phyloP scores from a whole-genome alignment of 2,329 filamentous ascomycete genomes.

The Trichoderma gracile region DNA sequence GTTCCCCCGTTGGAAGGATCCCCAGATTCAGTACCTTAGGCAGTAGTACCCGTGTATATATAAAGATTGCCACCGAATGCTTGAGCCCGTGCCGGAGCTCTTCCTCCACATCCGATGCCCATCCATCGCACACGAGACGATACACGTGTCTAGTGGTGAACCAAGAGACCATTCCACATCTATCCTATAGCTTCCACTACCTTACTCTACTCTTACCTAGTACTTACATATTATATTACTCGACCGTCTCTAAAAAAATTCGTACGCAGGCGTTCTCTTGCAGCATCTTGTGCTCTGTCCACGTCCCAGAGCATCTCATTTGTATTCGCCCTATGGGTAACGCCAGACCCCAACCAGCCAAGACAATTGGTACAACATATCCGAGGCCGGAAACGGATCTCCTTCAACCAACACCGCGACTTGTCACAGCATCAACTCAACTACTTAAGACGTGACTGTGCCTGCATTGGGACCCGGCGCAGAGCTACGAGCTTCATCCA shows the following conservation, averaged over 20 bases:
- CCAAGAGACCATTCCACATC: neutral
- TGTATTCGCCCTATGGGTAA: neutral
- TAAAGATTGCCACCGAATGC: neutral
- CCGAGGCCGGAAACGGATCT: neutral
- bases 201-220: neutral
- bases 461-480: too few relatives aligned
- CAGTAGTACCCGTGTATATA: neutral
- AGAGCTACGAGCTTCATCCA: neutral
- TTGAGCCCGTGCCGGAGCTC: too few relatives aligned
- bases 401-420: neutral
- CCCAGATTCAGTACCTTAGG: too few relatives aligned
- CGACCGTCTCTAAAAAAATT: too few relatives aligned
- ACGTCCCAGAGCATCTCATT: neutral
- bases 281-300: neutral
- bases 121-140: neutral
- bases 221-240: too few relatives aligned
- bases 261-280: neutral
- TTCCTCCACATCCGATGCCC: too few relatives aligned
- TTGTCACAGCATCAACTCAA: neutral
- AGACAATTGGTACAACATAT: neutral
- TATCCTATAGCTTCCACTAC: neutral
- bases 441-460: neutral
- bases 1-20: too few relatives aligned
- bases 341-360: neutral
- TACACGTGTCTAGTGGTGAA: constrained; percentile 12